Evolutionary conservation across 192 early-diverging fungal genomes (phyloP).

Genomic region (Spinellus fusiger): DNA sequence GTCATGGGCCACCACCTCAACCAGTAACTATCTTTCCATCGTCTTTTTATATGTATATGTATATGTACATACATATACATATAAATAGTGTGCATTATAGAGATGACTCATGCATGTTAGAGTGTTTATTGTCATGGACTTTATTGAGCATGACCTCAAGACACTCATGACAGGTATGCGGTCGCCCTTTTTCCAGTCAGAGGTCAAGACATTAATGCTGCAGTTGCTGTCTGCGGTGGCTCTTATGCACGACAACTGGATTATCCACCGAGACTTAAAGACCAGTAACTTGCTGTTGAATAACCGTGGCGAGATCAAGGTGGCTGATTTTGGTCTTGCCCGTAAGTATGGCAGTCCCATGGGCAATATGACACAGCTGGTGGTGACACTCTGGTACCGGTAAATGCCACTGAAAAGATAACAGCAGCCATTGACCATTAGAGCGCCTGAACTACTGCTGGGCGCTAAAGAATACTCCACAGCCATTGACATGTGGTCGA

Average conservation of each 20-base stretch:
- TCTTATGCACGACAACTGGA: constrained; percentile 61
- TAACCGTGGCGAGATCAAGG: constrained; percentile 55
- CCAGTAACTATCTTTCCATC: constrained; percentile 42
- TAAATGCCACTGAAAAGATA: too few relatives aligned
- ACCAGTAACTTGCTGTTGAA: constrained; percentile 57
- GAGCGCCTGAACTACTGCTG: constrained; percentile 58
- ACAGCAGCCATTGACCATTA: too few relatives aligned
- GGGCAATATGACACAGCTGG: constrained; percentile 56
- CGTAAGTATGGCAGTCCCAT: constrained; percentile 58
- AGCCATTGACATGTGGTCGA: constrained; percentile 83
- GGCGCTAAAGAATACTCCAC: constrained; percentile 56
- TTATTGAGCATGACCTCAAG: constrained; percentile 92
- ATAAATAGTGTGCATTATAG: not conserved
- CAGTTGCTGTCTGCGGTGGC: constrained; percentile 61
- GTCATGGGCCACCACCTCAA: constrained; percentile 57
- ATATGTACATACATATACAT: not conserved
- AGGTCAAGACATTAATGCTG: constrained; percentile 73
- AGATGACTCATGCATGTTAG: constrained; percentile 36
- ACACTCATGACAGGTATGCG: constrained; percentile 82
- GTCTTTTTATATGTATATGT: too few relatives aligned
- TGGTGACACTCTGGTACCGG: constrained; percentile 72
- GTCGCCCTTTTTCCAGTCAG: constrained; percentile 74
- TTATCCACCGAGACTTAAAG: constrained; percentile 66
- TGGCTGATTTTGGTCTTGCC: constrained; percentile 68
- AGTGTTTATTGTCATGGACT: constrained; percentile 98